Evolutionary conservation across 805 yeast genomes (phyloP).

Genomic region (Jamesozyma lodderae): DNA sequence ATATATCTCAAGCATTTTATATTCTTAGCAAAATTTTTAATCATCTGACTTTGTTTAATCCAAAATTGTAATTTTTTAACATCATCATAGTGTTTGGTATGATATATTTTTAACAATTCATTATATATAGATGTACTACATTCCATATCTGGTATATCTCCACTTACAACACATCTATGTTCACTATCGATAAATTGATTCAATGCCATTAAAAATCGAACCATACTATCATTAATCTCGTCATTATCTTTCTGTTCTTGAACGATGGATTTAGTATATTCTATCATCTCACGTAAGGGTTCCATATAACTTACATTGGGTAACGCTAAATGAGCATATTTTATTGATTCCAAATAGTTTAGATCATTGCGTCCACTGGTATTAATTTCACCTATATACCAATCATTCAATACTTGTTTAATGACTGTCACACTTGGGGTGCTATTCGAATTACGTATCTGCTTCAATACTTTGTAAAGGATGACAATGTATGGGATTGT

Average conservation of each 20-base stretch:
- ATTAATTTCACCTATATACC: slow-evolving; percentile 21
- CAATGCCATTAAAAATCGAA: slow-evolving; percentile 6
- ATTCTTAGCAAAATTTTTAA: slow-evolving; percentile 2
- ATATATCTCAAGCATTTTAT: slow-evolving; percentile 33
- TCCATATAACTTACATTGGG: not conserved
- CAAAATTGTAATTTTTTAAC: not conserved
- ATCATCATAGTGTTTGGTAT: slow-evolving; percentile 37
- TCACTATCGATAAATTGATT: slow-evolving; percentile 2
- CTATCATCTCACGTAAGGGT: slow-evolving; percentile 15
- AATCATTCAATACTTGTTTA: not conserved
- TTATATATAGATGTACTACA: slow-evolving; percentile 60
- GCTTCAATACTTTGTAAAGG: slow-evolving; percentile 2
- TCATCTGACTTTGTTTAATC: not conserved
- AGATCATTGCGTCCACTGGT: slow-evolving; percentile 29
- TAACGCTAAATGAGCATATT: slow-evolving; percentile 36
- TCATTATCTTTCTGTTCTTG: too few relatives aligned
- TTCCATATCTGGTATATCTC: slow-evolving; percentile 74
- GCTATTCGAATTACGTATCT: not conserved
- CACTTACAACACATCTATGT: too few relatives aligned
- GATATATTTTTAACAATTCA: slow-evolving; percentile 48
- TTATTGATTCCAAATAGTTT: slow-evolving; percentile 45
- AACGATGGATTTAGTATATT: too few relatives aligned
- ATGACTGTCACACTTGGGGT: not conserved
- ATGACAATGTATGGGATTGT: slow-evolving; percentile 50
- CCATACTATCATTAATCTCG: slow-evolving; percentile 7